phyloP scores from a whole-genome alignment of 495 filamentous ascomycete genomes.

The Sabuloglossum arenarium region DNA sequence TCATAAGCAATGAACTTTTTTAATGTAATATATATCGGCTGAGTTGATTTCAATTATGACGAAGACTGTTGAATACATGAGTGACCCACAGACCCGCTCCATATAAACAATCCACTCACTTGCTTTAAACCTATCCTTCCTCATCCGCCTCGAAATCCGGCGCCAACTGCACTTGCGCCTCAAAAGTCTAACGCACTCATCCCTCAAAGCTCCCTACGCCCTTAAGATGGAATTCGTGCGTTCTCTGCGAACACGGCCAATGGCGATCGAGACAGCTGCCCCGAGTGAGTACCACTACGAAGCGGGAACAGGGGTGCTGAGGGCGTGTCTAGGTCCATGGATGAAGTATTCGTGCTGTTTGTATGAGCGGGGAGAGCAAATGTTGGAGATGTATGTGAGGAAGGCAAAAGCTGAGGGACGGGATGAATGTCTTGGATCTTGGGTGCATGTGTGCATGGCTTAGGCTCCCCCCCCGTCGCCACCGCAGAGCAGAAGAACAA shows the following conservation, averaged over 20 bases:
- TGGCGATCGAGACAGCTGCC: slow-evolving; percentile 37
- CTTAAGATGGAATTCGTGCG: slow-evolving; percentile 37
- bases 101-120: too few species aligned
- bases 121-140: too few species aligned
- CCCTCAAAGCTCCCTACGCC: slow-evolving; percentile 23
- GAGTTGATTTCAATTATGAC: too few species aligned
- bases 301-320: slow-evolving; percentile 36
- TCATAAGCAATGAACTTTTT: too few species aligned
- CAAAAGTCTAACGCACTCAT: slow-evolving; percentile 23
- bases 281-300: slow-evolving; percentile 50
- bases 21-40: too few species aligned
- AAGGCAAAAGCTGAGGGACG: slow-evolving; percentile 32
- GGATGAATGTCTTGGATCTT: slow-evolving; percentile 38
- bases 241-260: slow-evolving; percentile 28
- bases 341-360: slow-evolving; percentile 44
- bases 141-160: slow-evolving; percentile 36
- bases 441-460: slow-evolving; percentile 23
- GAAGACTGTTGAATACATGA: too few species aligned
- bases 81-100: too few species aligned
- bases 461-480: background rate
- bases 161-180: slow-evolving; percentile 31
- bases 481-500: too few species aligned
- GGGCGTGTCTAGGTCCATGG: slow-evolving; percentile 32
- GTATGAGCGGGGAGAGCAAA: slow-evolving; percentile 35
- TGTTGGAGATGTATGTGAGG: slow-evolving; percentile 36